Evolutionary conservation across 1,284 basidiomycete genomes (phyloP), one percentile per base, ranked within the genome.

Genomic region (Apiotrichum gracile): DNA sequence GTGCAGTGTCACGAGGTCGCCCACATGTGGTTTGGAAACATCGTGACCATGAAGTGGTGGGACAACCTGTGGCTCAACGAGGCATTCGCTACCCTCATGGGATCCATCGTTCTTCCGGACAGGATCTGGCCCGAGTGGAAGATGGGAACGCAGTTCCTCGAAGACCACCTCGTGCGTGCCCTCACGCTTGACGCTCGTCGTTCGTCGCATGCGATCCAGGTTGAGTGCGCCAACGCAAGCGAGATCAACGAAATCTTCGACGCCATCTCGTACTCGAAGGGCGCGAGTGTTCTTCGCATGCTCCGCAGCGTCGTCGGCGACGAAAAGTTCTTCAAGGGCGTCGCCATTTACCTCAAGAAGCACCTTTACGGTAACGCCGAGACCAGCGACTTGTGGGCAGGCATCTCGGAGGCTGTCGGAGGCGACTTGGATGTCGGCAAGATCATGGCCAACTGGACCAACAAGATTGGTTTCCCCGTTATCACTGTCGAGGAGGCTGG

Each of bases 161-260:
- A 75, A 50, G 64, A 65, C 26, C 80, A 81, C 60, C 68, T 80
- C 35, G 70, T 74, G 31, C 64, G 74, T 25, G 91, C 92, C 16
- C 80, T 96, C 26, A 76, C 79, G 33, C 81, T 97, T 49, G 93
- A 98, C 67, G 82, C 87, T 7, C 90, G 92, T 70, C 78, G 87
- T 14, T 93, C 91, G 13, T 92, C 89, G 22, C 94, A 98, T 73
- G 88, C 92, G 1, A 90, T 98, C 65, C 91, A 97, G 73, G 89
- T 96, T n/a, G 85, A 86, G 8, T 91, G 87, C 65, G 87, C 87
- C 0, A 87, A 93, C 68, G 86, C 88, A 6, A 85, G 87, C 64
- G 82, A 87, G 68, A 87, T 91, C 63, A 86, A 86, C 68, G 86
- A 90, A 78, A 91, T 93, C 51, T 91, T 93, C 68, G 91, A 93